Evolutionary conservation across 2,329 filamentous ascomycete species (phyloP), one percentile per base, ranked within the genome.

Genomic region (Diplodia sapinea): DNA sequence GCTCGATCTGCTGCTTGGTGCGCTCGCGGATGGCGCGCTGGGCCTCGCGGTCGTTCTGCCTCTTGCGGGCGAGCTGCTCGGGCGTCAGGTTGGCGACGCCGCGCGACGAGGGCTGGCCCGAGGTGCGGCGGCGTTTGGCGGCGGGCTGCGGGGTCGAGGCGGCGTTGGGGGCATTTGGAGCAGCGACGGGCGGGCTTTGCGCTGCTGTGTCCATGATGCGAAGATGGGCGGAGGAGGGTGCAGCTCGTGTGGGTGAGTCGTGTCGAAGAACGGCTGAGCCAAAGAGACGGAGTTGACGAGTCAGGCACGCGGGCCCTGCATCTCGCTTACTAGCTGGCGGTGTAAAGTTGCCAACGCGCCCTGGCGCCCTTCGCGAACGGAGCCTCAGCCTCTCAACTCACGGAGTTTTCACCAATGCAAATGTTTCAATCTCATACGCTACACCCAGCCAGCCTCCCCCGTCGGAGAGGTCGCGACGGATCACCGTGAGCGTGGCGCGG

Each of bases 21-120:
- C 92, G 87, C 80, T 94, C 91, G 51, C 92, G 86, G 69, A 96
- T 95, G 49, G 91, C 92, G 59, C 92, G 87, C 77, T 96, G 92
- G 36, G 92, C 93, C 78, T 96, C 92, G 68, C 92, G 89, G 77
- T 96, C 92, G 86, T 97, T 97, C 74, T 92, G 92, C 71, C 94
- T 86, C 83, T 97, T 97, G 79, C 93, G 91, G 36, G 91, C 92
- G 68, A 97, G 86, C 80, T 97, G 94, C 70, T 94, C 91, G 6
- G 93, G 91, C 12, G 92, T 96, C 76, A 97, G 85, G 74, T 91
- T 94, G 70, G 93, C 92, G 67, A 96, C 93, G 70, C 91, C 93
- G 72, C 93, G 88, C 68, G 90, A 82, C 55, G 78, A 80, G 33
- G 80, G 74, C 31, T 72, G 73, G 67, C 76, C 79, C 59, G 72